Conservation (phyloP, 495 filamentous ascomycete genomes). For the Hypoxylon trugodes region DNA sequence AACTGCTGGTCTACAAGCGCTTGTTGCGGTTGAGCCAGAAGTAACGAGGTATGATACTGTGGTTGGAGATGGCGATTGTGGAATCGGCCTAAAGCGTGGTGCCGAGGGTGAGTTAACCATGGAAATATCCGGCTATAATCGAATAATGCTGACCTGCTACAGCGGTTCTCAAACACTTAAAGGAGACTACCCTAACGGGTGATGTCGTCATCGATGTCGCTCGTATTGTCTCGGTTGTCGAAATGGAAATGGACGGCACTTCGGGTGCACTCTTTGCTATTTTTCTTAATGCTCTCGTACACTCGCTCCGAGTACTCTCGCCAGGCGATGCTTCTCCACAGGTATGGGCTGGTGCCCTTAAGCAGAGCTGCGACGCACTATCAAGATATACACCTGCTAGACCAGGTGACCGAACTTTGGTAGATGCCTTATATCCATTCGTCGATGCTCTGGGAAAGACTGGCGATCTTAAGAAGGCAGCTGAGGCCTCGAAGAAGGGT, state of each 20-base stretch:
- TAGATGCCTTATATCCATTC: slow-evolving; percentile 92
- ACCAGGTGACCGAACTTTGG: slow-evolving; percentile 86
- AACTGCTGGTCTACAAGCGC: slow-evolving; percentile 68
- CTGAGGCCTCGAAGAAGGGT: slow-evolving; percentile 75
- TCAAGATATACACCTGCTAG: slow-evolving; percentile 88
- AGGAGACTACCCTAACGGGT: slow-evolving; percentile 62
- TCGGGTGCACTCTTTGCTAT: slow-evolving; percentile 96
- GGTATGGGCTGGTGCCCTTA: slow-evolving; percentile 79
- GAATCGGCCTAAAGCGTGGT: slow-evolving; percentile 86
- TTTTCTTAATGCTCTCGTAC: slow-evolving; percentile 89
- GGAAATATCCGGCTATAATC: neutral
- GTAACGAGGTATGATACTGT: slow-evolving; percentile 91
- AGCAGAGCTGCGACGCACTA: slow-evolving; percentile 73
- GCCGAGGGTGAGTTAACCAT: slow-evolving; percentile 70
- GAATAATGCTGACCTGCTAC: slow-evolving; percentile 5
- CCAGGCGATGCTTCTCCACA: slow-evolving; percentile 56
- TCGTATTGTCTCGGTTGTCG: slow-evolving; percentile 82
- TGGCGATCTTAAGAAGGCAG: slow-evolving; percentile 72
- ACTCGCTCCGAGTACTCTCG: slow-evolving; percentile 69
- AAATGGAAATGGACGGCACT: slow-evolving; percentile 93
- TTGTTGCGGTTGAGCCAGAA: slow-evolving; percentile 82
- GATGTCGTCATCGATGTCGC: slow-evolving; percentile 78
- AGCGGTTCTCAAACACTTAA: slow-evolving; percentile 75
- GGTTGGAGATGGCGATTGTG: slow-evolving; percentile 96
- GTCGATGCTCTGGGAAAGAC: slow-evolving; percentile 71